A percentile compares a stretch with the other conserved stretches of the same genome.
phyloP scores from a whole-genome alignment of 1,139 yeast species.

The Geotrichum macrosporum region DNA sequence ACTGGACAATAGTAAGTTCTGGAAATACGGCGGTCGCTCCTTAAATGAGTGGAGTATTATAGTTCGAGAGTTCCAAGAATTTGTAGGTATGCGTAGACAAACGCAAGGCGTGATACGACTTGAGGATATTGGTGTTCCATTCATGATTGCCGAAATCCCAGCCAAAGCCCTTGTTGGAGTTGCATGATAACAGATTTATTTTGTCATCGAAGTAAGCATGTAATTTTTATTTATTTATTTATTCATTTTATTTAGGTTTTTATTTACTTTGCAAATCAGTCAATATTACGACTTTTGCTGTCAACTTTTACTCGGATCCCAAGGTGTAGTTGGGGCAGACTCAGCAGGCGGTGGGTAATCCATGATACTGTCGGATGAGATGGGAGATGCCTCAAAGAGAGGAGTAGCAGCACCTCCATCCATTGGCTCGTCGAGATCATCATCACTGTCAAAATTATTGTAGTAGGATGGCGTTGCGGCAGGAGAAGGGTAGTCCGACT shows the following conservation, averaged over 20 bases:
- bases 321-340: constrained; percentile 4
- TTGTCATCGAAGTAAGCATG: neutral
- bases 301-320: neutral
- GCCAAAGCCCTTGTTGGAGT: constrained; percentile 13
- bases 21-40: constrained; percentile 55
- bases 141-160: constrained; percentile 43
- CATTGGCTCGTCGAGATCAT: neutral
- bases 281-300: too few relatives aligned
- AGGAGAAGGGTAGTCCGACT: constrained; percentile 6
- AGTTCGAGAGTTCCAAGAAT: constrained; percentile 58
- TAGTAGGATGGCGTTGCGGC: constrained; percentile 5
- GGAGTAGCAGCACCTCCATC: constrained; percentile 1
- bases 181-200: neutral
- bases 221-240: neutral
- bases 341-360: constrained; percentile 2
- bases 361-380: neutral
- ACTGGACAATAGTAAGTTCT: constrained; percentile 31
- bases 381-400: neutral
- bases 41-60: constrained; percentile 59
- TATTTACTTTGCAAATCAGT: neutral
- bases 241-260: neutral
- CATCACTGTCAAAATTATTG: neutral
- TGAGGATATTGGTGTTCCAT: constrained; percentile 41
- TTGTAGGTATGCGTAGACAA: constrained; percentile 39
- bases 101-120: constrained; percentile 32